These are phyloP conservation scores for Microstegium vimineum DNA, from an alignment of 176 grass and related monocot species.

Conservation along the genomic window DNA sequence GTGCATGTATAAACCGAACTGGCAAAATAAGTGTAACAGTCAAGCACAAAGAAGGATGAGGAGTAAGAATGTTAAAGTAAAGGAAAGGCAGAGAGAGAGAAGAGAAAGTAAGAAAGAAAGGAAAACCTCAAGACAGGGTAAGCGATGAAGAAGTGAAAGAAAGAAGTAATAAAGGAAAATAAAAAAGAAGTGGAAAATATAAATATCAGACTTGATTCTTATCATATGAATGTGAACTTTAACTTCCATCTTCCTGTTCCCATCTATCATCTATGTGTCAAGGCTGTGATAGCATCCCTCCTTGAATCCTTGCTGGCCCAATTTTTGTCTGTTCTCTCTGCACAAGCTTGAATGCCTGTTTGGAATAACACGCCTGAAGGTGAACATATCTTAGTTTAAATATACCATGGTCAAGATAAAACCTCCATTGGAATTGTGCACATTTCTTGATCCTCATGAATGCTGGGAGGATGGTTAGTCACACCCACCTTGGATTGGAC, in stretches of 20 bases:
- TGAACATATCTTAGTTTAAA: constrained; percentile 3
- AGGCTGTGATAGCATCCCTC: not conserved
- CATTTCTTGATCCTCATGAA: not conserved
- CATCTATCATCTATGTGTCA: not conserved
- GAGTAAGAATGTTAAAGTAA: not conserved
- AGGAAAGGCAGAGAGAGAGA: not conserved
- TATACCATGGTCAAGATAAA: not conserved
- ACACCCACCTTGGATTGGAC: not conserved
- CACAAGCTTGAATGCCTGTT: not conserved
- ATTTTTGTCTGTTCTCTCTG: not conserved
- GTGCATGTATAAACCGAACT: not conserved
- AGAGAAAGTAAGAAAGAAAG: not conserved
- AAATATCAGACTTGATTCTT: not conserved
- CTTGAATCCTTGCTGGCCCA: not conserved
- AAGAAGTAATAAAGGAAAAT: not conserved
- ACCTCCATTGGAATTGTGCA: not conserved
- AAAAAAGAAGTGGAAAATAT: not conserved
- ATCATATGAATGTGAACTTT: not conserved
- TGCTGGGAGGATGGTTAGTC: not conserved
- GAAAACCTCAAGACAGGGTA: not conserved
- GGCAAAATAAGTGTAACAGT: not conserved
- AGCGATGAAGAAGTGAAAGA: not conserved
- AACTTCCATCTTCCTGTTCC: not conserved
- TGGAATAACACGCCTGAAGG: not conserved
- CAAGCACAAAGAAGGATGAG: not conserved